Evolutionary conservation across 2,329 filamentous ascomycete species (phyloP), one percentile per base, ranked within the genome.

Genomic region (Corinectria fuckeliana): DNA sequence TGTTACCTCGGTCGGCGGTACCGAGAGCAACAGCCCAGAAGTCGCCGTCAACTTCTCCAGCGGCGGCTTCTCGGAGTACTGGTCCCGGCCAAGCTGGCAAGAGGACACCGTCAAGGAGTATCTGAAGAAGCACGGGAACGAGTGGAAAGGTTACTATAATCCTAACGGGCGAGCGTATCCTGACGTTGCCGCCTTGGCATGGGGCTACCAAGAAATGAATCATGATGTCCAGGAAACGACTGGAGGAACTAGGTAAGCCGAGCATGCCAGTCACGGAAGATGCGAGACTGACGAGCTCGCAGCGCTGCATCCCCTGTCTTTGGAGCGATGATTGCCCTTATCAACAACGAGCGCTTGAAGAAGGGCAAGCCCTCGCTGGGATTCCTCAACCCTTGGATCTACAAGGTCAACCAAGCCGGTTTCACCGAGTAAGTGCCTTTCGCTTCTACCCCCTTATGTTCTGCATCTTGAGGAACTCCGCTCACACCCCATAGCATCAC

Each of bases 321-420:
- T 49, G 87, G 88, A 0, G 82, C 82, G 13, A 81, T 92, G 62
- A 76, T 92, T 48, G 81, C 84, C 1, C 80, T 90, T 34, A 73
- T 92, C 50, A 91, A 91, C 69, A 85, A 88, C 59, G 82, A 84
- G 20, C 79, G 87, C 28, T 74, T 90, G 47, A 76, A 81, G 14
- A 76, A 77, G n/a, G 84, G 84, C 1, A 81, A 81, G 69, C 71
- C 81, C 6, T 69, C 77, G 0, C 74, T 89, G 66, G 86, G 86
- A 1, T 88, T 87, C 67, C 72, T 89, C 23, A 88, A 88, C 70
- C 85, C 86, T 1, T 86, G 83, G 82, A 74, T 89, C 14, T 88
- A 88, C 65, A 68, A 70, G 8, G 58, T 67, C 21, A 74, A 72
- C 1, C 47, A 62, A 5, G 30, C 52, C 9, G 76, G 61, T 3